Evolutionary conservation across 495 filamentous ascomycete species (phyloP).

Genomic region (Hypoxylon fuscum): DNA sequence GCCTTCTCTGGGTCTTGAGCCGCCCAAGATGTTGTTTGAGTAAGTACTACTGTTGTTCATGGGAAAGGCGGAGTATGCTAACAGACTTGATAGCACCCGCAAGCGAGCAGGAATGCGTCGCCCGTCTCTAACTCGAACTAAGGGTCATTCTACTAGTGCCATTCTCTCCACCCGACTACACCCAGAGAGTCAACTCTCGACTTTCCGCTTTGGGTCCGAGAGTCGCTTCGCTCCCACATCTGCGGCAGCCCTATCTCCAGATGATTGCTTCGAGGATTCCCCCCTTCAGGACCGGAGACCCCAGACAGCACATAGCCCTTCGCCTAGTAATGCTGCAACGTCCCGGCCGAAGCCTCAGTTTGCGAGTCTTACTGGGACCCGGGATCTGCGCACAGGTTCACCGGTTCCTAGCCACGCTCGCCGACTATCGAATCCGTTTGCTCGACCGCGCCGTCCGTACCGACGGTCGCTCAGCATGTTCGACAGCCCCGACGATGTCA

Average conservation of each 20-base stretch:
- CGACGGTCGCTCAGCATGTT: slow-evolving; percentile 97
- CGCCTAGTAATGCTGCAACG: slow-evolving; percentile 56
- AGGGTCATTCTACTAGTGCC: slow-evolving; percentile 63
- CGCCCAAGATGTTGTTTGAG: slow-evolving; percentile 58
- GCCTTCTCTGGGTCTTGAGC: slow-evolving; percentile 58
- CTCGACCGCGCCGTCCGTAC: slow-evolving; percentile 85
- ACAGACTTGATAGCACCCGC: slow-evolving; percentile 53
- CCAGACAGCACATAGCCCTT: slow-evolving; percentile 64
- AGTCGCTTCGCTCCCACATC: slow-evolving; percentile 51
- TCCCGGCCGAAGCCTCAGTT: slow-evolving; percentile 71
- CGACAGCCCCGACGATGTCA: slow-evolving; percentile 86
- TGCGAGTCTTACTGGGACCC: slow-evolving; percentile 52
- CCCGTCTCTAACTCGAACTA: slow-evolving; percentile 68
- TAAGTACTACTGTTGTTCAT: slow-evolving; percentile 47
- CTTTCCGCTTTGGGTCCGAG: slow-evolving; percentile 79
- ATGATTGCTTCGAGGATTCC: slow-evolving; percentile 82
- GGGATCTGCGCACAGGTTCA: slow-evolving; percentile 70
- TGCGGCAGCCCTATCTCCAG: slow-evolving; percentile 69
- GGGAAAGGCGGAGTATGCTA: slow-evolving; percentile 10
- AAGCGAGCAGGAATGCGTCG: slow-evolving; percentile 66
- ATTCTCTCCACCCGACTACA: slow-evolving; percentile 53
- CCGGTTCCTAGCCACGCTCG: slow-evolving; percentile 74
- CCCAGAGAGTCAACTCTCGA: slow-evolving; percentile 69
- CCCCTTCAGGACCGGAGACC: slow-evolving; percentile 75
- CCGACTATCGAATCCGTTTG: slow-evolving; percentile 73